phyloP scores from a whole-genome alignment of 2,329 filamentous ascomycete species.

The Trichophyton benhamiae region DNA sequence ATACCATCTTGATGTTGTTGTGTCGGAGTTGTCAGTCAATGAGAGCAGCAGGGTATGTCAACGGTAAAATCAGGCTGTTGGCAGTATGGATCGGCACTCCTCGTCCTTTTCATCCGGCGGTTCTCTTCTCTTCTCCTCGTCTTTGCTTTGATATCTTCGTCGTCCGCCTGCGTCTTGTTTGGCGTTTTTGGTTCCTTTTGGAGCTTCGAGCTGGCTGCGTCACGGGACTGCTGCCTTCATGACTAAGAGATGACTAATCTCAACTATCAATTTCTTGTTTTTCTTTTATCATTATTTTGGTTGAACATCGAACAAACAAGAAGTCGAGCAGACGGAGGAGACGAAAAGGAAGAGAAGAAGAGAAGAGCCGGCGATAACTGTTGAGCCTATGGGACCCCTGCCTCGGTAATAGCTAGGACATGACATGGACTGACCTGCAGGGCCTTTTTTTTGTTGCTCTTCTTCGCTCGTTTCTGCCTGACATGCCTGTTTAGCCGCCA shows the following conservation, averaged over 20 bases:
- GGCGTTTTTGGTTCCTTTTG: not conserved
- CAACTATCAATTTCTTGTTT: not conserved
- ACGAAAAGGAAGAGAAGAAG: not conserved
- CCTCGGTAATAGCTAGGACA: not conserved
- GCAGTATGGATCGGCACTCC: not conserved
- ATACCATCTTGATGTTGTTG: slow-evolving; percentile 1
- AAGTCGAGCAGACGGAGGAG: not conserved
- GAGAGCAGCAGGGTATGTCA: not conserved
- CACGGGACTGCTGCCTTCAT: slow-evolving; percentile 14
- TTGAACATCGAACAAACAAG: not conserved
- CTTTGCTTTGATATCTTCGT: not conserved
- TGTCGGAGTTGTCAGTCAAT: not conserved
- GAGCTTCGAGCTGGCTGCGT: slow-evolving; percentile 10
- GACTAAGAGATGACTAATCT: not conserved
- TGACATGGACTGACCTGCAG: not conserved
- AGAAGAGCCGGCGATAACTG: not conserved
- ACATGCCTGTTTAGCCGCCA: not conserved
- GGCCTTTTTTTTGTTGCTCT: not conserved
- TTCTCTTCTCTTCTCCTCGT: not conserved
- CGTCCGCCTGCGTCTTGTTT: not conserved
- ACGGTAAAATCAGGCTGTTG: not conserved
- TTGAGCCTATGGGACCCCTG: not conserved
- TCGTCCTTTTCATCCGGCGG: not conserved
- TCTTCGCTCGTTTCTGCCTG: not conserved
- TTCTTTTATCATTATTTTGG: not conserved